Evolutionary conservation across 441 rosid genomes (phyloP), one percentile per base, ranked within the genome.

Genomic region (Bruguiera hainesii): DNA sequence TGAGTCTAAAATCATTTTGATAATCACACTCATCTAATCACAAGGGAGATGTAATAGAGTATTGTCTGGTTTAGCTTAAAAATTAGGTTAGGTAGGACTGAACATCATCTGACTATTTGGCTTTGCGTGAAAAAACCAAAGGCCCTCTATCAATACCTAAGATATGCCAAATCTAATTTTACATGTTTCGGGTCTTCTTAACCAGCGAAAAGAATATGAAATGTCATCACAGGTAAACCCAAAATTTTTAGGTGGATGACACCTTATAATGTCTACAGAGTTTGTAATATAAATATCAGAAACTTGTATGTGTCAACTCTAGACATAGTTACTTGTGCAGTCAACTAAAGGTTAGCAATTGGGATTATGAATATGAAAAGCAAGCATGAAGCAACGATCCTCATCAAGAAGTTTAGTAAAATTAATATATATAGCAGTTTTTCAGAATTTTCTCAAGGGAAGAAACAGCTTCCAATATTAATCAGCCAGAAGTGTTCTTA

Each of bases 61-160:
- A 28, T 33, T 56, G 7, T 35, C 52, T 62, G 56, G 65, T 75
- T 62, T 51, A 30, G 68, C 33, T 13, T 50, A 72, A 67, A 73
- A 66, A 69, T 71, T 67, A 55, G 51, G 75, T 83, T 80, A 76
- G 88, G 90, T 86, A 35, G 77, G 71, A 75, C 50, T 60, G 71
- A 78, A 71, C 78, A 77, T 75, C 76, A 30, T 65, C 56, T 35
- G 63, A 59, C 65, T 53, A 25, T 25, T 39, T 65, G 61, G 56
- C 63, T 71, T 72, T 29, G 74, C 68, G 63, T 64, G 65, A 46
- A 56, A 74, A 56, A 60, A 26, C 50, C 48, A 50, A 56, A 61
- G 55, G 18, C 2, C 55, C 29, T 55, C 19, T 60, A 28, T 25
- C 72, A 64, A 13, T 63, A 48, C 60, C 69, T 64, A 48, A 64